phyloP scores from a whole-genome alignment of 345 rosid species.

The Syzygium aqueum region DNA sequence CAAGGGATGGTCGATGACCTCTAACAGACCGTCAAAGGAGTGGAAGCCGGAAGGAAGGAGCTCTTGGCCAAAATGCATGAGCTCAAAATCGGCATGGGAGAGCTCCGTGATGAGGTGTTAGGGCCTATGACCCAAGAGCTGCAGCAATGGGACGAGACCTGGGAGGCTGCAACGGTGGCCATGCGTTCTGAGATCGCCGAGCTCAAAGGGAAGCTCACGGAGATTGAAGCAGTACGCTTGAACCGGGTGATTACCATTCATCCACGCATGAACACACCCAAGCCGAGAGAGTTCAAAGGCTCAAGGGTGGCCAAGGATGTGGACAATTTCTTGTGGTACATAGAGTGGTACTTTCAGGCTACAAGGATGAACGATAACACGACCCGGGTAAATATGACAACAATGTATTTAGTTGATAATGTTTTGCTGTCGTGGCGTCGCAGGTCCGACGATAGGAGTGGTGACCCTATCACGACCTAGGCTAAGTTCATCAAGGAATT shows the following conservation, averaged over 20 bases:
- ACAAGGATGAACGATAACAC: too few relatives aligned
- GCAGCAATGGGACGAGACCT: accelerated
- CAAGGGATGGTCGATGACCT: not conserved
- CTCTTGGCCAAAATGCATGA: not conserved
- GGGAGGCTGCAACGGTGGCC: not conserved
- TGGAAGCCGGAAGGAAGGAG: not conserved
- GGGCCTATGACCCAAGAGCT: too few relatives aligned
- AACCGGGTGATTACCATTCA: not conserved
- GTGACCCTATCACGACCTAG: not conserved
- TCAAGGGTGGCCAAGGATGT: not conserved
- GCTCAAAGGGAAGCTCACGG: not conserved
- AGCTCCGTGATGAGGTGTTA: not conserved
- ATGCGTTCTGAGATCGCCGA: not conserved
- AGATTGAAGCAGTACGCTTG: not conserved
- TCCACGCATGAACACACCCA: not conserved
- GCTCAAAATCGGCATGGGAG: not conserved
- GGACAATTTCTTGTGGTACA: not conserved
- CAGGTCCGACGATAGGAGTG: not conserved
- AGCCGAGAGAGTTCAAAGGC: not conserved
- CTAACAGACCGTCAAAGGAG: not conserved
- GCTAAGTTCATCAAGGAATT: not conserved
- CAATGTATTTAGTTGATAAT: too few relatives aligned
- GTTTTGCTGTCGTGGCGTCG: not conserved
- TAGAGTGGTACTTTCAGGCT: not conserved
- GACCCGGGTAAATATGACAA: too few relatives aligned